These are phyloP conservation scores for Thielaviopsis ethacetica DNA, from an alignment of 2,329 filamentous ascomycete species.

Conservation along the genomic window DNA sequence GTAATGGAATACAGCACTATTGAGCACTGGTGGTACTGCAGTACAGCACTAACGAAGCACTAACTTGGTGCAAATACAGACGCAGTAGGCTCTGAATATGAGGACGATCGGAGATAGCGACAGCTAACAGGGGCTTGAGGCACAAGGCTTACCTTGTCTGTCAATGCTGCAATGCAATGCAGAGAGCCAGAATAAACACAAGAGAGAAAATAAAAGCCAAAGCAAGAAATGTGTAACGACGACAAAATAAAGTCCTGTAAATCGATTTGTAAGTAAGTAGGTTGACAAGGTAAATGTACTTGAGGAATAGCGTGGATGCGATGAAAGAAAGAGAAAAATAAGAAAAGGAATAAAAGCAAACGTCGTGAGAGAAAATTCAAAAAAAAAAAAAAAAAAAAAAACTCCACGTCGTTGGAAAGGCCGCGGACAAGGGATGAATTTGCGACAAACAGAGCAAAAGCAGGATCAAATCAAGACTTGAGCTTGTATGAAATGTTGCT, in stretches of 20 bases:
- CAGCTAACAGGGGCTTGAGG: conserved; percentile 4
- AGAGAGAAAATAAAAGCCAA: background rate
- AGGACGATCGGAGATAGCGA: conserved; percentile 10
- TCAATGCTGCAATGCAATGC: conserved; percentile 8
- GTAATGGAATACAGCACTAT: background rate
- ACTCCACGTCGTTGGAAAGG: background rate
- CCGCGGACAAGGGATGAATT: too few species aligned
- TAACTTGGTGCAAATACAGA: background rate
- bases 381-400: background rate
- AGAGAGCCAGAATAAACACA: conserved; percentile 4
- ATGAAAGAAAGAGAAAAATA: background rate
- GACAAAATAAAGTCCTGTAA: background rate
- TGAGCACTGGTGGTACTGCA: background rate
- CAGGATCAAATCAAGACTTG: background rate
- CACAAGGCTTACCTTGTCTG: conserved; percentile 12
- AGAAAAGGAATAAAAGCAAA: background rate
- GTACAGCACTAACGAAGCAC: background rate
- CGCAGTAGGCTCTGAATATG: background rate
- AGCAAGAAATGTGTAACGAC: background rate
- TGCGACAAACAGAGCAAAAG: background rate
- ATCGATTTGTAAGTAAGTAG: background rate
- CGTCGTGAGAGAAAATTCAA: background rate
- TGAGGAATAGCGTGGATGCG: background rate
- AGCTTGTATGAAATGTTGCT: background rate
- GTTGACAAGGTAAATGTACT: background rate